A percentile compares a stretch with the other conserved stretches of the same genome.
phyloP scores from a whole-genome alignment of 257 asterid genomes.

The Forsythia viridissima region DNA sequence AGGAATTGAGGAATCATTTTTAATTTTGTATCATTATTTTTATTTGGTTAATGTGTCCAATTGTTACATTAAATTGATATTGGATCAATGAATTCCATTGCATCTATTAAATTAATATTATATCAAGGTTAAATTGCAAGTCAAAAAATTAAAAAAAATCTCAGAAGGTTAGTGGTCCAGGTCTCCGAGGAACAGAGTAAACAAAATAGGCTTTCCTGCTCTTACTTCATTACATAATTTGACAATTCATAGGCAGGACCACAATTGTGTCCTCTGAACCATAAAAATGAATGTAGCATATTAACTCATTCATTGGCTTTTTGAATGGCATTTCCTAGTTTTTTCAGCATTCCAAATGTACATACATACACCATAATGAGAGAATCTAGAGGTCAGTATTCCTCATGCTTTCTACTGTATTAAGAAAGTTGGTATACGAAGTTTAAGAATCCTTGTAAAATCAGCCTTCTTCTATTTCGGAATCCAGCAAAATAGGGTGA shows the following conservation, averaged over 20 bases:
- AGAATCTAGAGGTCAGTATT: background rate
- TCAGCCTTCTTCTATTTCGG: background rate
- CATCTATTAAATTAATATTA: too few species aligned
- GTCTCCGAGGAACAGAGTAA: background rate
- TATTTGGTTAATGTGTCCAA: too few species aligned
- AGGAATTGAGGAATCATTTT: too few species aligned
- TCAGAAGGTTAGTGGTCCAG: too few species aligned
- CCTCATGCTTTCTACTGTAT: background rate
- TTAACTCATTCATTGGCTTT: background rate
- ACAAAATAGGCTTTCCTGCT: background rate
- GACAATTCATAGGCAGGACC: background rate
- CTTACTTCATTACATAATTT: background rate
- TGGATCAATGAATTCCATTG: too few species aligned
- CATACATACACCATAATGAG: background rate
- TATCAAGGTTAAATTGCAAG: too few species aligned
- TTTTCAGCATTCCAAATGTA: background rate
- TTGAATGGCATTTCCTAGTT: background rate
- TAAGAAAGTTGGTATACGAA: background rate
- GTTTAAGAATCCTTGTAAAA: background rate
- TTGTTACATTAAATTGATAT: too few species aligned
- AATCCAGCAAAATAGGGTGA: background rate
- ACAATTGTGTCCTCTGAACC: background rate
- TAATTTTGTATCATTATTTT: too few species aligned
- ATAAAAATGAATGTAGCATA: background rate
- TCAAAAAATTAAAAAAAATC: too few species aligned